phyloP scores from a whole-genome alignment of 805 yeast species.

The Barnettozyma pratensis region DNA sequence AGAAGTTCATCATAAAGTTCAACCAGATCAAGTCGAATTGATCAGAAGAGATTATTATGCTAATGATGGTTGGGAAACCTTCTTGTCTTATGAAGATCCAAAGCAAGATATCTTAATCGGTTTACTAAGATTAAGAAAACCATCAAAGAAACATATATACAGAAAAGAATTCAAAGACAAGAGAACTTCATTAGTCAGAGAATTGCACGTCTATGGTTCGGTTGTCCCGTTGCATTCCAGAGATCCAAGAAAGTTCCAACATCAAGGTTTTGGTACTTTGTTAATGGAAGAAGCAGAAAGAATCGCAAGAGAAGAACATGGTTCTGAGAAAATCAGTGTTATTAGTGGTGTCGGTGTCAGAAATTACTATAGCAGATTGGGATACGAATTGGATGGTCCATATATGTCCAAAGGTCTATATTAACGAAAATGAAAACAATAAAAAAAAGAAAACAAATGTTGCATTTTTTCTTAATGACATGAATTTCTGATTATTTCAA shows the following conservation, averaged over 20 bases:
- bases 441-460: not conserved
- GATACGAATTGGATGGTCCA: conserved; percentile 92
- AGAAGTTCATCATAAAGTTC: conserved; percentile 94
- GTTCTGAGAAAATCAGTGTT: conserved; percentile 84
- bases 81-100: conserved; percentile 93
- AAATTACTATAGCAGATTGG: conserved; percentile 88
- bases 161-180: conserved; percentile 81
- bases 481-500: too few relatives aligned
- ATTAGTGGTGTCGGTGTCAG: conserved; percentile 98
- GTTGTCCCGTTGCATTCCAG: conserved; percentile 95
- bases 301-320: conserved; percentile 93
- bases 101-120: conserved; percentile 94
- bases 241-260: conserved; percentile 97
- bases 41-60: conserved; percentile 95
- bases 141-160: conserved; percentile 83
- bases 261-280: conserved; percentile 97
- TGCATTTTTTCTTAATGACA: too few relatives aligned
- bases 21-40: conserved; percentile 94
- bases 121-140: conserved; percentile 77
- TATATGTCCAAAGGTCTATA: conserved; percentile 76
- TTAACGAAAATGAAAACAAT: not conserved
- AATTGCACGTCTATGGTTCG: conserved; percentile 93
- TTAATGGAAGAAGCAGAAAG: conserved; percentile 98
- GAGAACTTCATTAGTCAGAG: conserved; percentile 93
- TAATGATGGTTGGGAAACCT: conserved; percentile 98